Evolutionary conservation across 2,329 filamentous ascomycete species (phyloP).

Genomic region (Cercospora janseana): DNA sequence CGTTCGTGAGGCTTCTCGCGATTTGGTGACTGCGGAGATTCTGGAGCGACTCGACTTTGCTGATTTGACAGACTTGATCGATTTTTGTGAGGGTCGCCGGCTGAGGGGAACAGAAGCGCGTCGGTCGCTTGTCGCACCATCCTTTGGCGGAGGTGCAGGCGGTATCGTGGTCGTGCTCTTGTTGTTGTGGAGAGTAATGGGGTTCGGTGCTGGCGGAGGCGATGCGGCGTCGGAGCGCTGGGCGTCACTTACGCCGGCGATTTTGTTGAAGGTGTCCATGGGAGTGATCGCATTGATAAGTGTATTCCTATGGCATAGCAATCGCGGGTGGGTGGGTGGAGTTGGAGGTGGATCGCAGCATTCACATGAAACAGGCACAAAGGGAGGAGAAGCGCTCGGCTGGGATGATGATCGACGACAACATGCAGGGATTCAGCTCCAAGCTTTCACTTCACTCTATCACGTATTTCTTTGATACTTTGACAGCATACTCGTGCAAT

Average conservation of each 20-base stretch:
- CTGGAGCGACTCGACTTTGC: conserved; percentile 11
- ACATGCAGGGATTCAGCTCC: conserved; percentile 3
- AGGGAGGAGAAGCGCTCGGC: background rate
- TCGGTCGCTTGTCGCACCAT: conserved; percentile 18
- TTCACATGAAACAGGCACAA: conserved; percentile 1
- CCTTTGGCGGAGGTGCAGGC: conserved; percentile 16
- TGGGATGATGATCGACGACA: conserved; percentile 3
- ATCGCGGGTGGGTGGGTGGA: conserved; percentile 3
- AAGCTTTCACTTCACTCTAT: background rate
- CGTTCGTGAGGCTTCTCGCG: conserved; percentile 6
- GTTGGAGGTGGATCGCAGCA: background rate
- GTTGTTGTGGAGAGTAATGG: conserved; percentile 3
- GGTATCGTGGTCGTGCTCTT: conserved; percentile 29
- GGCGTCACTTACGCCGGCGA: conserved; percentile 37
- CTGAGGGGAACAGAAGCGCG: conserved; percentile 37
- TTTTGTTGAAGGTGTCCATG: conserved; percentile 39
- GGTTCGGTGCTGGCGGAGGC: conserved; percentile 20
- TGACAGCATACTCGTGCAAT: background rate
- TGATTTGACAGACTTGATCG: conserved; percentile 23
- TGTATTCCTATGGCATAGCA: conserved; percentile 6
- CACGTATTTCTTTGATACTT: background rate
- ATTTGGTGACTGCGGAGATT: conserved; percentile 10
- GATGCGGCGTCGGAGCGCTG: conserved; percentile 25
- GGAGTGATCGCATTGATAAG: conserved; percentile 2
- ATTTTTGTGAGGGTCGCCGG: conserved; percentile 33